Base-by-base conservation (phyloP, 2,329 filamentous ascomycete species). In the Periconia sp. region DNA sequence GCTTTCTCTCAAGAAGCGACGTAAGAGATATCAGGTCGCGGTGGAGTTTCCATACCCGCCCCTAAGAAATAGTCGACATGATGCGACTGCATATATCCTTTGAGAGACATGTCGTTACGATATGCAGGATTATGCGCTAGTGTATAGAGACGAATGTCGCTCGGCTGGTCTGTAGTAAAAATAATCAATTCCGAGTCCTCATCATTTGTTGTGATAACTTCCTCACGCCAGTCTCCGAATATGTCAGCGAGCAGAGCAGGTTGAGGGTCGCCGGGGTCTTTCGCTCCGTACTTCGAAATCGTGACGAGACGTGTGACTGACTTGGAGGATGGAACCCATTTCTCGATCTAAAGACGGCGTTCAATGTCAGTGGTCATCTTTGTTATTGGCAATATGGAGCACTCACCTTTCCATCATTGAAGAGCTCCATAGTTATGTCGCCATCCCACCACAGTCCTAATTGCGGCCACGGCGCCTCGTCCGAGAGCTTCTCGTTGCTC, bases 391-490 rank as follows among this genome's bases (percentile, higher is more conserved):
- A n/a, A n/a, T n/a, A n/a, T n/a, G n/a, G n/a, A n/a, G n/a, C n/a
- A n/a, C n/a, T n/a, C n/a, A n/a, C n/a, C 22, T 46, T 52, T 24
- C 48, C 40, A 22, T 52, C 45, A 24, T 52, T 52, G 37, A 42
- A 52, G 15, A 52, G 33, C 12, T 52, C 48, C 22, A 52, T 41
- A 10, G 38, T 45, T n/a, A 43, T 38, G 31, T 52, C 45, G 29
- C 45, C 38, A 17, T 52, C 45, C 49, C 49, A 49, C 42, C 42
- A 46, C 18, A 48, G 18, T 12, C 41, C 37, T 13, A 49, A 29
- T 28, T 52, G 49, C 1, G 46, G 37, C 41, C 42, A 52, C 5
- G 46, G 42, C 10, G 38, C 24, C 5, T 43, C 15, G 4, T 28
- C 23, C 5, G 21, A 33, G 11, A 34, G 22, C 12, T 33, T 26